Evolutionary conservation across 2,329 filamentous ascomycete species (phyloP), one percentile per base, ranked within the genome.

Genomic region (Aspergillus vadensis): DNA sequence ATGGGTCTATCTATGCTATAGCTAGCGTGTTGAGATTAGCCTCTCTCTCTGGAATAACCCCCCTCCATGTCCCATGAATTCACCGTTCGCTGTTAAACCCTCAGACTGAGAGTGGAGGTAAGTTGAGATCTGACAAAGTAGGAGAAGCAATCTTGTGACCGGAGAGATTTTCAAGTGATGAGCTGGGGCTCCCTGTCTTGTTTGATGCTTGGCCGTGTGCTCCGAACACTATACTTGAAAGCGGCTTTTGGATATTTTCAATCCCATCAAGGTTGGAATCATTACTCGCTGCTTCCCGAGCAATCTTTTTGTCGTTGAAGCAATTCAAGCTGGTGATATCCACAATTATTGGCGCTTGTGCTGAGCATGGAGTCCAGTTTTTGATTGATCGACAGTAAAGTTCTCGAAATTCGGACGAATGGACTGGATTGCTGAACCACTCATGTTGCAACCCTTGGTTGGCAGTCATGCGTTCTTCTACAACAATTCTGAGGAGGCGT

Each of bases 351-450:
- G 60, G 48, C 5, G 56, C 41, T 17, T 58, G 55, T 6, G 50
- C 60, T 8, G 7, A 21, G 23, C 75, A 74, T n/a, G 82, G 83
- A 57, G 71, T 70, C 85, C 85, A 87, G 57, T 80, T 75, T 36
- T 71, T 69, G 58, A 82, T 79, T 0, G 82, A 78, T 41, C 78
- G 76, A 58, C 77, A 55, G 64, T 87, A 87, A 3, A 84, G 70
- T 1, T 76, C 77, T 30, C 83, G 76, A 57, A 85, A 80, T 17
- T 81, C 77, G 14, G 69, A 69, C 19, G 72, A 76, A 67, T 85
- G 80, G 8, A 71, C 66, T n/a, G 74, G 70, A 65, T 84, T 82
- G 1, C 79, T 79, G 65, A 88, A 85, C 86, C 86, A 88, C 9
- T 67, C 58, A 70, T 87, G 84, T 9, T 69, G 57, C 32, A 87